Evolutionary conservation across 1,284 basidiomycete species (phyloP).

Genomic region (Pseudozyma thailandica): DNA sequence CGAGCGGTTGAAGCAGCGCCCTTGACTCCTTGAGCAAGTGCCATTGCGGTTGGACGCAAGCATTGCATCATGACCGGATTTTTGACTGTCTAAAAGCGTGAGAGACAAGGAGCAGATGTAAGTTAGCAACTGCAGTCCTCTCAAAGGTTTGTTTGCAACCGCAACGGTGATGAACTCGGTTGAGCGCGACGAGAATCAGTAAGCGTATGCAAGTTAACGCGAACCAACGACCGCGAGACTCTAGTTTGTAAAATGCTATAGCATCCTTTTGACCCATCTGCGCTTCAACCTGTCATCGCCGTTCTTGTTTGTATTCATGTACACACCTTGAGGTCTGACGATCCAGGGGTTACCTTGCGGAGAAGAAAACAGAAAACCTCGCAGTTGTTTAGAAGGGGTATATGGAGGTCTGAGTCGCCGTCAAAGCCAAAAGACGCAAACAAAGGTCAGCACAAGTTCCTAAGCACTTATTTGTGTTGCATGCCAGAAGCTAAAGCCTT

Average conservation of each 20-base stretch:
- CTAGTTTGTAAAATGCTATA: conserved; percentile 61
- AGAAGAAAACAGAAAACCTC: too few species aligned
- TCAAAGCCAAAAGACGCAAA: background rate
- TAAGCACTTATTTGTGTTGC: background rate
- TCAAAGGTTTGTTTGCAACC: background rate
- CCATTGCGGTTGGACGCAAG: background rate
- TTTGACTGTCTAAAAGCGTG: background rate
- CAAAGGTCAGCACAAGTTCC: conserved; percentile 7
- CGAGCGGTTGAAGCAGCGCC: background rate
- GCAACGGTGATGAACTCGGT: background rate
- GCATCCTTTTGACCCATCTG: conserved; percentile 38
- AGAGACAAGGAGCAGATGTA: background rate
- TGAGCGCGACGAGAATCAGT: conserved; percentile 41
- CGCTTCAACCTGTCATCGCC: conserved; percentile 1
- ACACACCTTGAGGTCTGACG: conserved; percentile 9
- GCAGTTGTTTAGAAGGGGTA: background rate
- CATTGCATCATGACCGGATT: conserved; percentile 18
- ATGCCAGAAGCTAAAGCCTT: too few species aligned
- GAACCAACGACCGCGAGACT: conserved; percentile 64
- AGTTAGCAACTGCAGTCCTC: conserved; percentile 3
- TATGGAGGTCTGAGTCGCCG: background rate
- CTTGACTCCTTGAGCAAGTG: background rate
- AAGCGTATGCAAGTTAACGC: conserved; percentile 58
- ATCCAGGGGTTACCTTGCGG: too few species aligned
- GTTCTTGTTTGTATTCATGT: background rate